Conservation (phyloP, 306 rosid species). For the Castanea mollissima region DNA sequence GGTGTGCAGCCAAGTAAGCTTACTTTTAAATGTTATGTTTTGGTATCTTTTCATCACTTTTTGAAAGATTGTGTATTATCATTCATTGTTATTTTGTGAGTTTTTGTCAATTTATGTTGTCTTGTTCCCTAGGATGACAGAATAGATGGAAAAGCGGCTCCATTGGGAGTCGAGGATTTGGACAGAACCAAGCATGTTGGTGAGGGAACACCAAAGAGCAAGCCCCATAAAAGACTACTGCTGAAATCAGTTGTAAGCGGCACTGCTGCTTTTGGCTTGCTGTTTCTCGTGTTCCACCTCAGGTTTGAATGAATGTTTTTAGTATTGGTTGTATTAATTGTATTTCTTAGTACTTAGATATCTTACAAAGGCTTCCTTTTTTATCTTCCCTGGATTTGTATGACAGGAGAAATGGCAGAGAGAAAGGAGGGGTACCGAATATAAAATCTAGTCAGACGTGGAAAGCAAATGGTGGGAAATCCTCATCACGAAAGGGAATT, state of each 20-base stretch:
- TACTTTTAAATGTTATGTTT: not conserved
- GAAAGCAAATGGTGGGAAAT: conserved; percentile 30
- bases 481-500: conserved; percentile 13
- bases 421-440: conserved; percentile 27
- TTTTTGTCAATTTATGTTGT: conserved; percentile 17
- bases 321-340: not conserved
- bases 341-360: not conserved
- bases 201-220: conserved; percentile 21
- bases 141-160: conserved; percentile 23
- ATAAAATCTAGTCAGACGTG: conserved; percentile 19
- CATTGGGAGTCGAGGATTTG: conserved; percentile 13
- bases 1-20: conserved; percentile 26
- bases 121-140: conserved; percentile 28
- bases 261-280: conserved; percentile 43
- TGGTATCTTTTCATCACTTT: not conserved
- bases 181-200: conserved; percentile 2
- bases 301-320: conserved; percentile 38
- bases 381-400: not conserved
- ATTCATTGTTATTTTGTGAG: conserved; percentile 13
- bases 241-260: conserved; percentile 51
- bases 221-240: conserved; percentile 30
- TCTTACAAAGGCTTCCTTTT: conserved; percentile 1
- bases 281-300: conserved; percentile 34
- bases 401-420: conserved; percentile 33
- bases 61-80: conserved; percentile 2